Evolutionary conservation across 176 grass and related monocot genomes (phyloP).

Genomic region (bread wheat (Triticum aestivum)): IWGSC_CS_RefSeq_v2.1 NC_057797.1:520464002-520464501

Average conservation of each 20-base stretch:
- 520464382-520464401: background rate
- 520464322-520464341: background rate
- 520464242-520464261: conserved; percentile 19
- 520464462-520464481: conserved; percentile 56
- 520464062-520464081: conserved; percentile 3
- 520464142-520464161: conserved; percentile 97
- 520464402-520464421: conserved; percentile 26
- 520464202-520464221: conserved; percentile 78
- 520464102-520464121: background rate
- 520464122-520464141: conserved; percentile 63
- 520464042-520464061: conserved; percentile 14
- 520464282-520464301: background rate
- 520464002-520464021: background rate
- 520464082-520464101: background rate
- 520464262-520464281: background rate
- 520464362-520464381: conserved; percentile 16
- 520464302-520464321: background rate
- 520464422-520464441: conserved; percentile 27
- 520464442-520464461: conserved; percentile 50
- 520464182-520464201: conserved; percentile 95
- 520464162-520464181: conserved; percentile 97
- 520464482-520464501: conserved; percentile 55
- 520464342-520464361: background rate
- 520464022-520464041: background rate
- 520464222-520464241: conserved; percentile 45